Conservation (phyloP, 257 asterid species). For the Osmanthus fragrans region DNA sequence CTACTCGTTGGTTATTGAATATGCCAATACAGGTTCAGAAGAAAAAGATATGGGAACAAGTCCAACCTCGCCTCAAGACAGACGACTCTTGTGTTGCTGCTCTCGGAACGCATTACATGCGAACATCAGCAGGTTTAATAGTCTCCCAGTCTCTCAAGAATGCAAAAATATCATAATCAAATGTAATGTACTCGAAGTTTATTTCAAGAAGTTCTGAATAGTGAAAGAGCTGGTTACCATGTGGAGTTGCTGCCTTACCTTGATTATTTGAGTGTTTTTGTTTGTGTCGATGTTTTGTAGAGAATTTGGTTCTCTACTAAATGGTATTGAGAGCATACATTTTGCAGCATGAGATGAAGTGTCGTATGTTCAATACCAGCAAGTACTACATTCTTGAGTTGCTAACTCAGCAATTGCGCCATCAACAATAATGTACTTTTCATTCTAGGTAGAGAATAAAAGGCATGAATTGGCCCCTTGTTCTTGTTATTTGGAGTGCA, state of each 20-base stretch:
- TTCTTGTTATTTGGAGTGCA: too few relatives aligned
- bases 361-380: neutral
- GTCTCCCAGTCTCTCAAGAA: conserved; percentile 58
- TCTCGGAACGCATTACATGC: conserved; percentile 63
- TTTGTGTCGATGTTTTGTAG: neutral
- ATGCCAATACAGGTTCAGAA: conserved; percentile 64
- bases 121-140: conserved; percentile 60
- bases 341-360: neutral
- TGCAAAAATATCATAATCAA: conserved; percentile 63
- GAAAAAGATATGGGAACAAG: conserved; percentile 90
- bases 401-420: too few relatives aligned
- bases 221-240: neutral
- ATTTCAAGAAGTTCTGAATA: neutral
- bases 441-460: too few relatives aligned
- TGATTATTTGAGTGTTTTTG: neutral
- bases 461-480: too few relatives aligned
- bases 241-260: neutral
- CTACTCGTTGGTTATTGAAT: neutral
- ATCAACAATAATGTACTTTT: too few relatives aligned
- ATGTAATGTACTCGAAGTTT: neutral
- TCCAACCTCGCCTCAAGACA: conserved; percentile 82
- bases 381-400: too few relatives aligned
- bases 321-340: neutral
- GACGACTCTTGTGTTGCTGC: conserved; percentile 56
- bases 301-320: neutral